Evolutionary conservation across 2,329 filamentous ascomycete genomes (phyloP).

Genomic region (Aspergillus intermedius): DNA sequence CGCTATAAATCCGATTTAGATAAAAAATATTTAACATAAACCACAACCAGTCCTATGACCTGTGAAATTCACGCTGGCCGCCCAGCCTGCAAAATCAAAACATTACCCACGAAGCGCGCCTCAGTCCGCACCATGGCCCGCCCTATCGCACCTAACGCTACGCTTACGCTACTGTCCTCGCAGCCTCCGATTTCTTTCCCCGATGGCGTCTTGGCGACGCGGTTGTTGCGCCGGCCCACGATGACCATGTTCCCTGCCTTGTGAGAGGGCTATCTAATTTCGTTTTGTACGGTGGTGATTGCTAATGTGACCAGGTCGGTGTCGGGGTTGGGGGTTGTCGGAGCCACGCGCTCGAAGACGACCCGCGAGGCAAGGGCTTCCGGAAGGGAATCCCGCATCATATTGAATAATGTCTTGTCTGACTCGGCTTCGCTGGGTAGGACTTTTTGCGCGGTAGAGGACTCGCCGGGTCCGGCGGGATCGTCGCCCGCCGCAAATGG

Average conservation of each 20-base stretch:
- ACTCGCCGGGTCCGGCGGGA: not conserved
- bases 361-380: slow-evolving; percentile 48
- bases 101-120: slow-evolving; percentile 54
- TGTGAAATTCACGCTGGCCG: no score
- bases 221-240: slow-evolving; percentile 48
- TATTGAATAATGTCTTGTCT: slow-evolving; percentile 51
- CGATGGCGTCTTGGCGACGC: slow-evolving; percentile 10
- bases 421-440: slow-evolving; percentile 26
- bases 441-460: slow-evolving; percentile 1
- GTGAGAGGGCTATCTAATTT: slow-evolving; percentile 54
- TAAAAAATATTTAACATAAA: no score
- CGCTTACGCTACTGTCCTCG: slow-evolving; percentile 24
- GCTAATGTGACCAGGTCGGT: slow-evolving; percentile 35
- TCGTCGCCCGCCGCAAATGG: slow-evolving; percentile 4
- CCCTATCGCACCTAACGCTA: slow-evolving; percentile 26
- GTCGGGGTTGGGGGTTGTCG: slow-evolving; percentile 39
- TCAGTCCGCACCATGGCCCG: slow-evolving; percentile 48
- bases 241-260: slow-evolving; percentile 68
- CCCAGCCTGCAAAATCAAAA: slow-evolving; percentile 63
- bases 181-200: slow-evolving; percentile 31
- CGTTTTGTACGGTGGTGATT: slow-evolving; percentile 50
- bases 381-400: slow-evolving; percentile 52
- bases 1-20: no score
- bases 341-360: slow-evolving; percentile 43
- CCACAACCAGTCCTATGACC: no score